Evolutionary conservation across 805 yeast genomes (phyloP).

Genomic region (Kodamaea sagamina): DNA sequence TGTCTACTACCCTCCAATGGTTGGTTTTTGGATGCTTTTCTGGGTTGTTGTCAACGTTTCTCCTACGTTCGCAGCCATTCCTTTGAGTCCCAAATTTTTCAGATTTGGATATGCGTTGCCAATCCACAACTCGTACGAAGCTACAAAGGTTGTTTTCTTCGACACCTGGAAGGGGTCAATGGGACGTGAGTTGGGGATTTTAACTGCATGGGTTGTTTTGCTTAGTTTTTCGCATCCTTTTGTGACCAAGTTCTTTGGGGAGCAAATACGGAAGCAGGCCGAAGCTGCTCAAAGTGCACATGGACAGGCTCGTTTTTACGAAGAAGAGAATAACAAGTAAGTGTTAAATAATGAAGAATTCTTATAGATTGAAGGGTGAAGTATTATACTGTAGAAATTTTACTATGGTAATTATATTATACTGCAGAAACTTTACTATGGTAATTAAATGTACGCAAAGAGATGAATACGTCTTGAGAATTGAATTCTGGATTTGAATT

Average conservation of each 20-base stretch:
- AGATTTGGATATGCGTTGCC: constrained; percentile 41
- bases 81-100: constrained; percentile 31
- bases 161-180: constrained; percentile 35
- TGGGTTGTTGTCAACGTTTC: constrained; percentile 32
- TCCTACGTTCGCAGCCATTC: constrained; percentile 37
- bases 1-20: constrained; percentile 57
- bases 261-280: constrained; percentile 27
- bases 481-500: too few relatives aligned
- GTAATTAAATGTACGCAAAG: too few relatives aligned
- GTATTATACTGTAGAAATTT: too few relatives aligned
- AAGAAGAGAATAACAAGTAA: background rate
- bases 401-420: too few relatives aligned
- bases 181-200: constrained; percentile 33
- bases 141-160: constrained; percentile 35
- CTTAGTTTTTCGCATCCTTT: constrained; percentile 48
- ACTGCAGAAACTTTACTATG: too few relatives aligned
- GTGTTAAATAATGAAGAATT: too few relatives aligned
- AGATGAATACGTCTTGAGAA: too few relatives aligned
- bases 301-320: background rate
- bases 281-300: constrained; percentile 1
- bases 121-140: constrained; percentile 34
- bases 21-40: constrained; percentile 53
- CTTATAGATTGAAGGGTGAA: too few relatives aligned
- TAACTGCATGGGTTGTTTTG: constrained; percentile 45
- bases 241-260: constrained; percentile 44